Evolutionary conservation across 2,329 filamentous ascomycete species (phyloP).

Genomic region (Xylariomycetidae sp.): DNA sequence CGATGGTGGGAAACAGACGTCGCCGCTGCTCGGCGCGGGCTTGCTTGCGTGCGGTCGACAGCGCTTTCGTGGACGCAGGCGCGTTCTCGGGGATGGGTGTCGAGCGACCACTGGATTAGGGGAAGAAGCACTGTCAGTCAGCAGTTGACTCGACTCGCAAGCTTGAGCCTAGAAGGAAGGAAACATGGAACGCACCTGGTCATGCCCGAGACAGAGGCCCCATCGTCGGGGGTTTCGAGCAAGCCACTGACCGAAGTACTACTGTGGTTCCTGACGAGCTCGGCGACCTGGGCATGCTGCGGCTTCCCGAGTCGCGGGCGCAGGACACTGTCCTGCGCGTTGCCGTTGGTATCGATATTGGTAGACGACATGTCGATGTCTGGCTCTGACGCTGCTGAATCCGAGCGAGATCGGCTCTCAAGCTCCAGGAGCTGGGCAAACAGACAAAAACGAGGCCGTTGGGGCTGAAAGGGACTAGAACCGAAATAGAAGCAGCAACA

Average conservation of each 20-base stretch:
- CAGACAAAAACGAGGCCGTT: no score
- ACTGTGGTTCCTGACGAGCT: slow-evolving; percentile 37
- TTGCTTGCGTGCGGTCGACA: slow-evolving; percentile 79
- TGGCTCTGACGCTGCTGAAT: neutral
- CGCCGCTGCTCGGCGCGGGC: slow-evolving; percentile 74
- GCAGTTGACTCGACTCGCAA: no score
- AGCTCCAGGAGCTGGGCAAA: no score
- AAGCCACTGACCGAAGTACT: slow-evolving; percentile 31
- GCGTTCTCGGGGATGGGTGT: slow-evolving; percentile 85
- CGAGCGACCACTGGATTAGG: slow-evolving; percentile 59
- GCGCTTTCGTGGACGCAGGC: slow-evolving; percentile 82
- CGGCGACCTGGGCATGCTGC: slow-evolving; percentile 40
- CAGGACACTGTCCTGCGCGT: slow-evolving; percentile 34
- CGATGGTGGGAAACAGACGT: slow-evolving; percentile 86
- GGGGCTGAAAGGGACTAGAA: no score
- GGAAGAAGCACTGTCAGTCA: slow-evolving; percentile 10
- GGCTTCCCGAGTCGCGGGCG: slow-evolving; percentile 46
- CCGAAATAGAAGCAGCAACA: no score
- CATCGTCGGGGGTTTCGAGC: slow-evolving; percentile 31
- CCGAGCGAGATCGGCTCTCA: neutral
- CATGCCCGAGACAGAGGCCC: slow-evolving; percentile 32
- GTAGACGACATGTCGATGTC: slow-evolving; percentile 19
- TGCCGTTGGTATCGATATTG: slow-evolving; percentile 17
- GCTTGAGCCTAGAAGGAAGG: neutral
- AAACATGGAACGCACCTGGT: slow-evolving; percentile 34